Evolutionary conservation across 2,329 filamentous ascomycete species (phyloP).

Genomic region (Xenosphaeropsis pyriputrescens): DNA sequence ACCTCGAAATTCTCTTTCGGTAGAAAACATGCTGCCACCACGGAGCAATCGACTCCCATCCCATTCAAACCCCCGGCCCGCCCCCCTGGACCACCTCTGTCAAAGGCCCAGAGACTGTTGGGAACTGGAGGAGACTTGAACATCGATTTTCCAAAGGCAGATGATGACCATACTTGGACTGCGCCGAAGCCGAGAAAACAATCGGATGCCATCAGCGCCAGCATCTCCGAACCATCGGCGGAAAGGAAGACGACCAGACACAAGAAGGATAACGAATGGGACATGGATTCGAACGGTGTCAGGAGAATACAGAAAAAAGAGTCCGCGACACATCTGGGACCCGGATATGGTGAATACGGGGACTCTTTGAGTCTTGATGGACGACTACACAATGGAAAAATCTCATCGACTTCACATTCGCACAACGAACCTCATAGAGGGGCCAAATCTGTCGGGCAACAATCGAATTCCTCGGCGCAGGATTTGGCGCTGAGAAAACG

Average conservation of each 20-base stretch:
- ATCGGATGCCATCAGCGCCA: constrained; percentile 24
- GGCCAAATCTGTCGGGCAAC: no score
- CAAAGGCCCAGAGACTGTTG: constrained; percentile 17
- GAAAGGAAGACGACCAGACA: constrained; percentile 5
- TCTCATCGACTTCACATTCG: no score
- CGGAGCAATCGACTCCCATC: constrained; percentile 1
- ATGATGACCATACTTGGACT: constrained; percentile 12
- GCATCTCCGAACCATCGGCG: constrained; percentile 19
- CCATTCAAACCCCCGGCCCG: neutral
- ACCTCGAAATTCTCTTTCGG: constrained; percentile 12
- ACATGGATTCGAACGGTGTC: no score
- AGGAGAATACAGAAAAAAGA: no score
- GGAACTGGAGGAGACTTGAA: constrained; percentile 27
- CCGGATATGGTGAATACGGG: no score
- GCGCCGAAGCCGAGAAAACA: constrained; percentile 10
- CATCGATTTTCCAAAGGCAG: constrained; percentile 19
- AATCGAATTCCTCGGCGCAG: constrained; percentile 22
- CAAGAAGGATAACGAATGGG: no score
- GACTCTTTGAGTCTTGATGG: no score
- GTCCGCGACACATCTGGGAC: no score
- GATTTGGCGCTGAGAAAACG: constrained; percentile 23
- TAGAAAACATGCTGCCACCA: constrained; percentile 1
- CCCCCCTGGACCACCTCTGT: constrained; percentile 4
- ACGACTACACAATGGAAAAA: no score
- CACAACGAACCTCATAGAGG: no score